These are phyloP conservation scores for Turritis glabra DNA, from an alignment of 345 rosid genomes.

Conservation along the genomic window DNA sequence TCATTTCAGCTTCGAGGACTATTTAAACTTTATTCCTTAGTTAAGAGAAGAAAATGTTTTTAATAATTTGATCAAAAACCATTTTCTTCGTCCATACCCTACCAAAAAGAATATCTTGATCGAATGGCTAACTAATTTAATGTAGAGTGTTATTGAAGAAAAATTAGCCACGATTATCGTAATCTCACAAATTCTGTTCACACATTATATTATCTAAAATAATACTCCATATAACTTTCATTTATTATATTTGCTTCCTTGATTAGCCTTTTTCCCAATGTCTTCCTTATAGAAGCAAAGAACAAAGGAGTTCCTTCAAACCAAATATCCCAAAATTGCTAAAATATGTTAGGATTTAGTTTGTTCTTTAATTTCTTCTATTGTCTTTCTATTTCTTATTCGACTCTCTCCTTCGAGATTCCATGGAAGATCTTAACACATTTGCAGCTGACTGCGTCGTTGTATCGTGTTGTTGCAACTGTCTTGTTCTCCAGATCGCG, in stretches of 20 bases:
- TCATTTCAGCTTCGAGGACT: constrained; percentile 8
- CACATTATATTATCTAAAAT: constrained; percentile 29
- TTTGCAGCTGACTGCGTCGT: constrained; percentile 78
- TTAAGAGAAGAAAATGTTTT: background rate
- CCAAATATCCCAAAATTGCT: constrained; percentile 18
- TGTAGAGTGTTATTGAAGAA: constrained; percentile 32
- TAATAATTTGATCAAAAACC: constrained; percentile 5
- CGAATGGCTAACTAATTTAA: constrained; percentile 11
- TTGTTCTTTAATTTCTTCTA: constrained; percentile 9
- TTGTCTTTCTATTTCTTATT: constrained; percentile 17
- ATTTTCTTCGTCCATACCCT: constrained; percentile 33
- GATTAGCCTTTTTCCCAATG: constrained; percentile 40
- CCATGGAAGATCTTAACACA: constrained; percentile 68
- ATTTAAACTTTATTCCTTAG: background rate
- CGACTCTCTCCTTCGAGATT: constrained; percentile 20
- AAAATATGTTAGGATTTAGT: constrained; percentile 28
- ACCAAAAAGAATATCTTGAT: constrained; percentile 32
- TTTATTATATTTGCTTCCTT: constrained; percentile 32
- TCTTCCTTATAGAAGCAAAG: constrained; percentile 55
- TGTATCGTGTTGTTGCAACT: constrained; percentile 79
- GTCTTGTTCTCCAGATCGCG: constrained; percentile 62
- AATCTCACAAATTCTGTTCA: constrained; percentile 29
- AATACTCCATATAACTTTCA: background rate
- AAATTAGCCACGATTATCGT: constrained; percentile 22
- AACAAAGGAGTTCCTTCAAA: constrained; percentile 42